A percentile compares a stretch with the other conserved stretches of the same genome.
These are phyloP conservation scores for Microthlaspi erraticum DNA, from an alignment of 345 rosid species.

Conservation along the genomic window DNA sequence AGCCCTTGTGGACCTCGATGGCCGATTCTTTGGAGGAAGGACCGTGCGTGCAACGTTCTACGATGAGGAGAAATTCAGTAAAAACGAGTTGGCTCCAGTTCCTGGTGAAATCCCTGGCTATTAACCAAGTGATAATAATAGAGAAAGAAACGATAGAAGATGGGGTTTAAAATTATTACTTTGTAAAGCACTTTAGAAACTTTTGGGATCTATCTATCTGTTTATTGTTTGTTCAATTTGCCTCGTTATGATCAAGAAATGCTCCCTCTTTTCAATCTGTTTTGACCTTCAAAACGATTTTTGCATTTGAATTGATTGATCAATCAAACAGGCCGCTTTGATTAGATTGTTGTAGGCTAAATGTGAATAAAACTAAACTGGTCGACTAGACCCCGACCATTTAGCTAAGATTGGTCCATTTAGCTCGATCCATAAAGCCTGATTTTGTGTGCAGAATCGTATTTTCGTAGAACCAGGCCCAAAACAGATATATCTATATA, in stretches of 20 bases:
- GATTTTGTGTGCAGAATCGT: not conserved
- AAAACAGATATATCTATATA: no score
- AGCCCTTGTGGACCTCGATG: conserved; percentile 85
- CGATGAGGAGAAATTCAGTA: conserved; percentile 77
- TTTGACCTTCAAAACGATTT: not conserved
- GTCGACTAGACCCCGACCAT: not conserved
- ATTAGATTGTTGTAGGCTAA: not conserved
- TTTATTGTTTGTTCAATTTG: conserved; percentile 26
- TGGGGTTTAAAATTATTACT: not conserved
- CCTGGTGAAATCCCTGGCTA: conserved; percentile 89
- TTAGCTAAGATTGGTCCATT: not conserved
- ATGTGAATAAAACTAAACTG: not conserved
- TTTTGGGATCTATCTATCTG: conserved; percentile 15
- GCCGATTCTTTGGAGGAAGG: conserved; percentile 90
- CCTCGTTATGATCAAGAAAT: not conserved
- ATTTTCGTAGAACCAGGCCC: conserved; percentile 15
- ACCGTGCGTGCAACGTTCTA: conserved; percentile 74
- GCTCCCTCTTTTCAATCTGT: not conserved
- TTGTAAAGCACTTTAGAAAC: conserved; percentile 34
- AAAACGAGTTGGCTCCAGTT: conserved; percentile 90
- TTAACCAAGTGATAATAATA: conserved; percentile 4
- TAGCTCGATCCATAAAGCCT: not conserved
- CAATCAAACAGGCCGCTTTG: not conserved
- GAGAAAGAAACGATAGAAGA: conserved; percentile 14
- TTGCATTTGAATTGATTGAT: not conserved